phyloP scores from a whole-genome alignment of 225 moss, liverwort and hornwort genomes.

The Antitrichia curtipendula region DNA sequence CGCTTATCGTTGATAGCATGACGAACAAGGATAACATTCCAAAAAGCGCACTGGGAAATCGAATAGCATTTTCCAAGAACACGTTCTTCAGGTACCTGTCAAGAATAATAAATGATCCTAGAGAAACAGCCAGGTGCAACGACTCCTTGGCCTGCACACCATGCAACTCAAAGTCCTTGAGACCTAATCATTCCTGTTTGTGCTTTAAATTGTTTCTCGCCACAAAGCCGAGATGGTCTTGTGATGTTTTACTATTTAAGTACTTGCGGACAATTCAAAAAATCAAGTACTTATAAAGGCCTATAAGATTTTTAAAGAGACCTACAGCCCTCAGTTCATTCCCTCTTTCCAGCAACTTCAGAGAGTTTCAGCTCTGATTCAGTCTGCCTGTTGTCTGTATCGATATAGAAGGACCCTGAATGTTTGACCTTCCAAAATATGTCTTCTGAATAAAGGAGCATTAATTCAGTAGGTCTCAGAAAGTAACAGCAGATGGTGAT shows the following conservation, averaged over 20 bases:
- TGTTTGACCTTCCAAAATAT: background rate
- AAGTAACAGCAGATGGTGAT: background rate
- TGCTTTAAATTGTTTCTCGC: background rate
- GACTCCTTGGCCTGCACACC: constrained; percentile 67
- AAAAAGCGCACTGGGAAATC: constrained; percentile 91
- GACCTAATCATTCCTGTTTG: background rate
- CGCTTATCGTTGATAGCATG: constrained; percentile 25
- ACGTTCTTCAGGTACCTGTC: constrained; percentile 60
- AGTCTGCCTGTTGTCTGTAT: background rate
- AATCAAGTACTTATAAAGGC: background rate
- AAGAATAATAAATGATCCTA: constrained; percentile 60
- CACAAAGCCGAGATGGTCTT: background rate
- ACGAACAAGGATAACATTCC: constrained; percentile 67
- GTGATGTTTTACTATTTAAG: background rate
- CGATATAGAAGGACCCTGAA: background rate
- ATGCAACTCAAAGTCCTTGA: constrained; percentile 2
- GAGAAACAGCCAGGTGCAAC: constrained; percentile 64
- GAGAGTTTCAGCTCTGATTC: background rate
- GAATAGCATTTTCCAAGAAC: constrained; percentile 60
- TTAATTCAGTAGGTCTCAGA: background rate
- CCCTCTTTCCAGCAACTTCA: background rate
- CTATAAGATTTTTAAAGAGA: background rate
- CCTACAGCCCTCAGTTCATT: background rate
- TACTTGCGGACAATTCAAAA: background rate
- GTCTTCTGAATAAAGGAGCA: background rate